Evolutionary conservation across 208 protist genomes (phyloP).

Genomic region (Phytomonas francai): DNA sequence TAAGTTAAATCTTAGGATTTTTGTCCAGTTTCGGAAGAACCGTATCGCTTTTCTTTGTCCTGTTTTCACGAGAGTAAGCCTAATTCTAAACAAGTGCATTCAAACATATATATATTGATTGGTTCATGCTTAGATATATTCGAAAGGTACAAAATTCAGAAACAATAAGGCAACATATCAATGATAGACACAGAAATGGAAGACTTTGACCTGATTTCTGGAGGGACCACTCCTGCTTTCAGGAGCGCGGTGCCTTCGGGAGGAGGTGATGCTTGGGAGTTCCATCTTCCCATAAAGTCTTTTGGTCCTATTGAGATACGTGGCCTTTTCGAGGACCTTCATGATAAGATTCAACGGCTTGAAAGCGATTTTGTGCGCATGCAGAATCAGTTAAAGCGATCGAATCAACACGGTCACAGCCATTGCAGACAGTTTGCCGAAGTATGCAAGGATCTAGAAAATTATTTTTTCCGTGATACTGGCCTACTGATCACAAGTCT

Average conservation of each 20-base stretch:
- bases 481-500: neutral
- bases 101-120: no score
- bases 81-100: neutral
- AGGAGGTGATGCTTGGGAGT: neutral
- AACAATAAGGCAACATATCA: neutral
- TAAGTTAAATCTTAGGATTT: neutral
- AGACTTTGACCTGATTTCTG: neutral
- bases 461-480: neutral
- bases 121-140: no score
- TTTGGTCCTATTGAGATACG: neutral
- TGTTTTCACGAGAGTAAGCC: no score
- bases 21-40: neutral
- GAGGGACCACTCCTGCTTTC: neutral
- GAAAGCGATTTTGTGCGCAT: neutral
- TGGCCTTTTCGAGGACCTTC: neutral
- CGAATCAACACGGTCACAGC: neutral
- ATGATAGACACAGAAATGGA: neutral
- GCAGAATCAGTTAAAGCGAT: neutral
- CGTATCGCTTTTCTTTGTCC: no score
- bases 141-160: no score
- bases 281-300: neutral
- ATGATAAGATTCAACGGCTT: neutral
- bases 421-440: neutral
- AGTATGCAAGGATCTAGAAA: neutral
- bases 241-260: neutral